Conservation (phyloP, 441 rosid genomes). For the Pelargonium australe region DNA sequence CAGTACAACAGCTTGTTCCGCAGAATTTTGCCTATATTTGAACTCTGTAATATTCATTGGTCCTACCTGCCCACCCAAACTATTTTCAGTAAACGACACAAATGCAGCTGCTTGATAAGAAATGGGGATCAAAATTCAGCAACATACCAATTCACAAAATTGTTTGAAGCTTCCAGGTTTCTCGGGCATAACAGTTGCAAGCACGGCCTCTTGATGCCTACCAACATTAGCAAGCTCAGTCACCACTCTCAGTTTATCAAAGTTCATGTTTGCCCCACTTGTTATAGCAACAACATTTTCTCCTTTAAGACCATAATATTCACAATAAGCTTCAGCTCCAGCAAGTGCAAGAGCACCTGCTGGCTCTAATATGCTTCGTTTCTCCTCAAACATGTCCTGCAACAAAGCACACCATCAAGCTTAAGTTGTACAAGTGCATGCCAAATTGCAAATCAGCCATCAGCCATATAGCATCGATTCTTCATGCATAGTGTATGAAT, state of each 20-base stretch:
- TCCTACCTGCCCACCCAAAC: conserved; percentile 58
- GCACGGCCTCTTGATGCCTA: conserved; percentile 86
- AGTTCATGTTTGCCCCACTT: conserved; percentile 95
- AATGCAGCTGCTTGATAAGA: background rate
- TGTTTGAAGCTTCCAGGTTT: conserved; percentile 73
- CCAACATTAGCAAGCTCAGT: conserved; percentile 95
- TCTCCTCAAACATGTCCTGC: conserved; percentile 97
- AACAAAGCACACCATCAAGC: conserved; percentile 17
- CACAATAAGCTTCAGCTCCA: conserved; percentile 96
- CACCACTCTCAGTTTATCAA: conserved; percentile 83
- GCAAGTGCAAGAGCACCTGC: conserved; percentile 98
- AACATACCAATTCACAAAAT: conserved; percentile 67
- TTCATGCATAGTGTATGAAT: background rate
- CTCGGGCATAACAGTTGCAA: conserved; percentile 76
- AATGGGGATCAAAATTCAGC: conserved; percentile 3
- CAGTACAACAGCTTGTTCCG: conserved; percentile 67
- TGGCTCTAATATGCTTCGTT: conserved; percentile 85
- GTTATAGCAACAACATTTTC: conserved; percentile 73
- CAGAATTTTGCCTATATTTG: conserved; percentile 64
- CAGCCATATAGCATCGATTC: background rate
- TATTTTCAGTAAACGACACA: conserved; percentile 1
- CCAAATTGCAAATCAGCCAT: background rate
- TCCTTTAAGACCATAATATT: conserved; percentile 64
- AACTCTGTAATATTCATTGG: conserved; percentile 76
- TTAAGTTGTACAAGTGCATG: background rate